phyloP scores from a whole-genome alignment of 805 yeast genomes.

The Ogataea thermomethanolica region DNA sequence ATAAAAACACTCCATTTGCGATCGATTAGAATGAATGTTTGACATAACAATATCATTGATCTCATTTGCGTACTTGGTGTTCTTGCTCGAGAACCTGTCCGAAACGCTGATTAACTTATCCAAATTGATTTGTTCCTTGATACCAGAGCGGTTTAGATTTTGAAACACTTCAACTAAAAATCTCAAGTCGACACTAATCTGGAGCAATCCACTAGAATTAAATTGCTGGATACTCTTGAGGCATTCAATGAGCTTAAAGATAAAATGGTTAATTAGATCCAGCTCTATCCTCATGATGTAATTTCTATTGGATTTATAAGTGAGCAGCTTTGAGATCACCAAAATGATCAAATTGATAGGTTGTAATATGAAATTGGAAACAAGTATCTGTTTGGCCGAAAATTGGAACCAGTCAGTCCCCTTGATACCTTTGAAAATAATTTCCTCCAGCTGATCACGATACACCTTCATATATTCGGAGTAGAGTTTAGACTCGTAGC shows the following conservation, averaged over 20 bases:
- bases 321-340: constrained; percentile 26
- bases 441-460: constrained; percentile 38
- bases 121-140: constrained; percentile 16
- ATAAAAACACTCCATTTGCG: constrained; percentile 29
- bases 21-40: constrained; percentile 22
- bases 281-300: constrained; percentile 22
- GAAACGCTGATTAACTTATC: constrained; percentile 20
- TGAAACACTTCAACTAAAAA: constrained; percentile 22
- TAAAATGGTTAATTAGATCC: constrained; percentile 21
- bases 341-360: constrained; percentile 25
- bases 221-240: constrained; percentile 23
- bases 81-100: constrained; percentile 21
- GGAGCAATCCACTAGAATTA: constrained; percentile 23
- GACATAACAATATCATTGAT: constrained; percentile 19
- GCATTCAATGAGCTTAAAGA: constrained; percentile 23
- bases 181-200: constrained; percentile 24
- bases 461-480: constrained; percentile 50
- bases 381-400: constrained; percentile 12
- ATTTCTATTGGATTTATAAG: constrained; percentile 18
- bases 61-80: constrained; percentile 13
- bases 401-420: constrained; percentile 40
- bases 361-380: constrained; percentile 23
- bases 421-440: constrained; percentile 39
- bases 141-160: constrained; percentile 19
- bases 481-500: constrained; percentile 52